Percentiles rank a stretch among this genome's conserved stretches.
These are phyloP conservation scores for Eucalyptus erythrocorys DNA, from an alignment of 345 rosid species.

Conservation along the genomic window DNA sequence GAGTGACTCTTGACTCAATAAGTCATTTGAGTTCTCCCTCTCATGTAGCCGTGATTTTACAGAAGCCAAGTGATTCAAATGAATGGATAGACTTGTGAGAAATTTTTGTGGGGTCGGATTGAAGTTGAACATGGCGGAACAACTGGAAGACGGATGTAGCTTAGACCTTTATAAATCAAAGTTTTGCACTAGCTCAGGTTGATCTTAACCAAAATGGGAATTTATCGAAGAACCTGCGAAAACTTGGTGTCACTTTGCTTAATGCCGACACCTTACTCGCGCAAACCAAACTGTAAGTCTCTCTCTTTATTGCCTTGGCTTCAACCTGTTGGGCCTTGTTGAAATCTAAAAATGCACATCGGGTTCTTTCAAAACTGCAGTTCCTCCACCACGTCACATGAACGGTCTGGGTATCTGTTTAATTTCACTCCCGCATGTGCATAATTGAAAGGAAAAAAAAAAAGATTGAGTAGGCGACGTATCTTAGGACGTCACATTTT, in stretches of 20 bases:
- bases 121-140: neutral
- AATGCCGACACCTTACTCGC: neutral
- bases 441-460: too few species aligned
- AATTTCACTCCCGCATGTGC: too few species aligned
- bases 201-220: neutral
- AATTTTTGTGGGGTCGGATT: neutral
- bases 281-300: neutral
- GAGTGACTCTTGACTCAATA: neutral
- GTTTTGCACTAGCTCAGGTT: neutral
- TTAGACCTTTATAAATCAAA: neutral
- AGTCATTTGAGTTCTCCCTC: neutral
- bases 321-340: too few species aligned
- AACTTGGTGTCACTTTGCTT: neutral
- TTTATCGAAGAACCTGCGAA: accelerated
- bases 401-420: too few species aligned
- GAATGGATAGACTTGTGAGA: neutral
- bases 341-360: too few species aligned
- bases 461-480: too few species aligned
- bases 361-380: too few species aligned
- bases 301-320: too few species aligned
- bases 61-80: neutral
- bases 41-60: neutral
- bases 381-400: too few species aligned
- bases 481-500: too few species aligned
- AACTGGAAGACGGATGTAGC: neutral